Base-by-base conservation (phyloP, 306 rosid genomes). In the Vachellia pachyceras region DNA sequence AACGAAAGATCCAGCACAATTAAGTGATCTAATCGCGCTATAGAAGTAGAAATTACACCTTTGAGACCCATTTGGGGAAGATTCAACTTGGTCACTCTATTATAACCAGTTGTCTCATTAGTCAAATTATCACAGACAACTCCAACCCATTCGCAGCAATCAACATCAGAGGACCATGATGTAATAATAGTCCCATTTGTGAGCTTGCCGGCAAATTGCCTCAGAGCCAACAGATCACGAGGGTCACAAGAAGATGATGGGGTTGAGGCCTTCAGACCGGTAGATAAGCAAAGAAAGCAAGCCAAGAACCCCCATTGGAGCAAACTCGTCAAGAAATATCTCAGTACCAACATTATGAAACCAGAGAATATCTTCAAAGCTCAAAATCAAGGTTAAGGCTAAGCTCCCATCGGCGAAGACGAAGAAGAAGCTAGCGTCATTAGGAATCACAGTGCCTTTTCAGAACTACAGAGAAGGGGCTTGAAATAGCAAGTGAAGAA, bases 101-200 rank as follows among this genome's bases (percentile, higher is more conserved):
- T 76, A 52, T 29, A 29, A 29, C 80, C 46, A 77, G 74, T 61
- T 44, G 78, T 49, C 44, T 82, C 84, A 73, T 80, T 75, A 73
- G 15, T 75, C 71, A 70, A 61, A 83, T 60, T 87, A 80, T 78
- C 89, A 79, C 92, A 90, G 73, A 71, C 20, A 76, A 90, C 90
- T 45, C 94, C 94, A 61, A 39, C 63, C 94, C 94, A 90, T 10
- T 54, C 79, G 87, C 94, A 90, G 87, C 94, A 90, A 64, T n/a
- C 46, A 73, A 76, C 64, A 72, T 76, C 82, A 66, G 78, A 49
- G 42, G 84, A 74, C 92, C 94, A 90, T 15, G 79, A 33, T 40
- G 73, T 66, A 68, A 80, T 61, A 41, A 83, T 69, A 42, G 85
- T 79, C 79, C 83, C 87, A 77, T 84, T 82, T 22, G 79, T 72